These are phyloP conservation scores for Puccinia hordei DNA, from an alignment of 1,284 basidiomycete genomes.

Conservation along the genomic window DNA sequence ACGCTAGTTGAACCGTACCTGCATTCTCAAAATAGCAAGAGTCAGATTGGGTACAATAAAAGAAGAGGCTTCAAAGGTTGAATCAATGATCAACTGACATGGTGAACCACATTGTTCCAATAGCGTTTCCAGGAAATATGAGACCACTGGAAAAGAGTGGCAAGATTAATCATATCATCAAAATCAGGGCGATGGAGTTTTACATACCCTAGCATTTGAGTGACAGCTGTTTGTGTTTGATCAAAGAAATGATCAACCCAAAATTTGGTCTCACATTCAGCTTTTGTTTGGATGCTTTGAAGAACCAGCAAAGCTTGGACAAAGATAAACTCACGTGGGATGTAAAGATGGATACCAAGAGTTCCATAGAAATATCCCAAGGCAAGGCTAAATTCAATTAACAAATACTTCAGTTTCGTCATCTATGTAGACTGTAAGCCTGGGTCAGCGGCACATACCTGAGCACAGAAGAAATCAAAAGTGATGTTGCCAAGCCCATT, in stretches of 20 bases:
- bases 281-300: not conserved
- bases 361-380: conserved; percentile 48
- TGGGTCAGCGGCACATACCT: too few species aligned
- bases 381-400: conserved; percentile 26
- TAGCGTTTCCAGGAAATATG: conserved; percentile 44
- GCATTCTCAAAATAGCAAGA: not conserved
- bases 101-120: conserved; percentile 46
- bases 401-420: too few species aligned
- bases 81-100: conserved; percentile 7
- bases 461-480: too few species aligned
- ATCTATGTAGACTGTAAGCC: too few species aligned
- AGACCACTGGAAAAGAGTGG: conserved; percentile 5
- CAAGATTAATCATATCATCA: not conserved
- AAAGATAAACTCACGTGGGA: conserved; percentile 15
- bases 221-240: not conserved
- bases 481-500: too few species aligned
- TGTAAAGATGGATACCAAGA: conserved; percentile 9
- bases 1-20: conserved; percentile 39
- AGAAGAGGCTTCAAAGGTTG: not conserved
- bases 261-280: not conserved
- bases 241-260: not conserved
- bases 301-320: not conserved
- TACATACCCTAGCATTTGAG: conserved; percentile 45
- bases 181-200: not conserved
- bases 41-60: not conserved